These are phyloP conservation scores for Botryosphaeria dothidea DNA, from an alignment of 2,329 filamentous ascomycete genomes.

Conservation along the genomic window DNA sequence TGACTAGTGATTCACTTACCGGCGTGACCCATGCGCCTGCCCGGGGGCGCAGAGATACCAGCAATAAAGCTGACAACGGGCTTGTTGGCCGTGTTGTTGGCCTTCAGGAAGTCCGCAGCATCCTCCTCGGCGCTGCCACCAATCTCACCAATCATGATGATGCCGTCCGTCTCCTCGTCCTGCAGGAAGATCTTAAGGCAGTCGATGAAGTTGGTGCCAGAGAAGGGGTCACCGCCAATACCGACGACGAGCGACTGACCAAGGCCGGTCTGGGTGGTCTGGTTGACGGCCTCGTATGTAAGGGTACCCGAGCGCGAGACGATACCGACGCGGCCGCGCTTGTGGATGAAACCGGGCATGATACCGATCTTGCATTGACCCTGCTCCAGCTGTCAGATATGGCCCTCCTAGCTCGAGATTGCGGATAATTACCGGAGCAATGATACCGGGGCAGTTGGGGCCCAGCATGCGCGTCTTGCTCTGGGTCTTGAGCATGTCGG, in stretches of 20 bases:
- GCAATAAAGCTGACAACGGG: constrained; percentile 98
- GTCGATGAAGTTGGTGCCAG: constrained; percentile 99
- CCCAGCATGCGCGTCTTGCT: constrained; percentile 95
- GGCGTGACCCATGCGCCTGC: constrained; percentile 97
- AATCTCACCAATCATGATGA: constrained; percentile 99
- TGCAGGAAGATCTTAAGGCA: constrained; percentile 96
- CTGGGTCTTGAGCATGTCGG: constrained; percentile 96
- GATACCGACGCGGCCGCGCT: constrained; percentile 97
- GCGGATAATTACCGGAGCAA: constrained; percentile 62
- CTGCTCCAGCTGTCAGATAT: constrained; percentile 39
- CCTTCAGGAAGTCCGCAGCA: constrained; percentile 91
- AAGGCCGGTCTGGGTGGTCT: constrained; percentile 94
- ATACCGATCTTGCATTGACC: constrained; percentile 99
- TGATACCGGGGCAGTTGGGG: constrained; percentile 98
- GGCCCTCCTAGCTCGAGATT: background rate
- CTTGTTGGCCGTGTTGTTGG: constrained; percentile 90
- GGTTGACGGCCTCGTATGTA: constrained; percentile 99
- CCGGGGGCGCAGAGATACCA: constrained; percentile 94
- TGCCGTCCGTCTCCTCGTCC: constrained; percentile 95
- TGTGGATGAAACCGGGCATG: constrained; percentile 99
- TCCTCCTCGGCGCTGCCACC: constrained; percentile 97
- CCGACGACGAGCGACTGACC: constrained; percentile 98
- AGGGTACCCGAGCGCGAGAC: constrained; percentile 97
- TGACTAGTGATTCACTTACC: constrained; percentile 50
- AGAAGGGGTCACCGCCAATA: constrained; percentile 98